Base-by-base conservation (phyloP, 2,329 filamentous ascomycete species). In the Aspergillus brunneoviolaceus region DNA sequence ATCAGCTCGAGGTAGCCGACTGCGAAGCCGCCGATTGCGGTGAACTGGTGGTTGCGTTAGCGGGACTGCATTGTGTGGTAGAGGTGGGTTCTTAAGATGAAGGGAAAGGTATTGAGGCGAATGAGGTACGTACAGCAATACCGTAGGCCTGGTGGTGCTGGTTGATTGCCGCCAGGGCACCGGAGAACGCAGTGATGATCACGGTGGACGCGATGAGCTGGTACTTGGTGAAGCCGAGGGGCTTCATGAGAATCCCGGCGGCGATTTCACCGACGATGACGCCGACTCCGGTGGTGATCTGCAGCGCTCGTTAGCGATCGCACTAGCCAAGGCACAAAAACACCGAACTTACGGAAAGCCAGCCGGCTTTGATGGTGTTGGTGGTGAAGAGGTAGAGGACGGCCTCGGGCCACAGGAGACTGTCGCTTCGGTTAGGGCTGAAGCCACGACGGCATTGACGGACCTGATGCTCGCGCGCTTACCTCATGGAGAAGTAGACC, bases 401-500 rank as follows among this genome's bases (percentile, higher is more conserved):
- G 16, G 52, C 52, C 3, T 35, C 23, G n/a, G 52, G 52, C 52
- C 52, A 55, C 12, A 55, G n/a, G 1, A 55, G 52, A 55, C 52
- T 52, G 14, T 54, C 23, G 33, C 16, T 33, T 1, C 12, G 14
- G 29, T 21, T 33, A 45, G 39, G 39, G 39, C 39, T 55, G 5
- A 23, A 25, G 23, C 9, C 27, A 29, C 10, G 16, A 21, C n/a
- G 5, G 7, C 19, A 29, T 16, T 23, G 21, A 21, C 23, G 7
- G 11, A 21, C 23, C 6, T 10, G 25, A 4, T 35, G 16, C 5
- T 27, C 11, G 33, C 11, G 11, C 33, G 14, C 39, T 4, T 48
- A 55, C 52, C 52, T 55, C 39, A 55, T 55, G 52, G 52, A 55
- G 16, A 55, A 55, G 39, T 55, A 55, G 5, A 55, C 52, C 52